Conservation (phyloP, 257 asterid species). For the Paulownia fortunei region DNA sequence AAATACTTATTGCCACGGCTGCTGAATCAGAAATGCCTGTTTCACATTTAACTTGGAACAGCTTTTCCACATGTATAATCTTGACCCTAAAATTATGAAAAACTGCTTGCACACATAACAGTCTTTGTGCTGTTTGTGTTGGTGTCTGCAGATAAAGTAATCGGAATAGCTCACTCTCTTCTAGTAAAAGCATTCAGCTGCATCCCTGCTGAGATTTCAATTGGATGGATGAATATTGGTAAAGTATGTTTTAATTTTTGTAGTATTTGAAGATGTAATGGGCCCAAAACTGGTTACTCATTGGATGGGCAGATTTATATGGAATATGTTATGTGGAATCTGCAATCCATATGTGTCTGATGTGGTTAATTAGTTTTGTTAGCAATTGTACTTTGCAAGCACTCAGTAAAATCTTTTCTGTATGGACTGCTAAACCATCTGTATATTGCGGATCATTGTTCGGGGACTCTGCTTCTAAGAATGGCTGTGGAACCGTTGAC, state of each 20-base stretch:
- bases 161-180: slow-evolving; percentile 15
- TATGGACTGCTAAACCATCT: no score
- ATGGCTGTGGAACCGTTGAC: no score
- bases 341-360: neutral
- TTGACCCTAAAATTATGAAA: neutral
- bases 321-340: neutral
- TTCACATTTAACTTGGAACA: neutral
- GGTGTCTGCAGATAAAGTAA: slow-evolving; percentile 24
- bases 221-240: neutral
- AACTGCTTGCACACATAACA: neutral
- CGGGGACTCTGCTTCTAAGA: no score
- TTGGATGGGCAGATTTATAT: neutral
- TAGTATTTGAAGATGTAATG: neutral
- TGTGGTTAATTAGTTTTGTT: neutral
- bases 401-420: no score
- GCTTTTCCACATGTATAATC: neutral
- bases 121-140: slow-evolving; percentile 1
- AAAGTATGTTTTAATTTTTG: slow-evolving; percentile 15
- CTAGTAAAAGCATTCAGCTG: slow-evolving; percentile 3
- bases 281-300: neutral
- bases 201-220: neutral
- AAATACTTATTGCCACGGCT: neutral
- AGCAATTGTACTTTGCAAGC: neutral
- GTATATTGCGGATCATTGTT: no score
- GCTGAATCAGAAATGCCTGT: neutral